phyloP scores from a whole-genome alignment of 352 stramenopile species.

The Heterotrichella gracilis region DNA sequence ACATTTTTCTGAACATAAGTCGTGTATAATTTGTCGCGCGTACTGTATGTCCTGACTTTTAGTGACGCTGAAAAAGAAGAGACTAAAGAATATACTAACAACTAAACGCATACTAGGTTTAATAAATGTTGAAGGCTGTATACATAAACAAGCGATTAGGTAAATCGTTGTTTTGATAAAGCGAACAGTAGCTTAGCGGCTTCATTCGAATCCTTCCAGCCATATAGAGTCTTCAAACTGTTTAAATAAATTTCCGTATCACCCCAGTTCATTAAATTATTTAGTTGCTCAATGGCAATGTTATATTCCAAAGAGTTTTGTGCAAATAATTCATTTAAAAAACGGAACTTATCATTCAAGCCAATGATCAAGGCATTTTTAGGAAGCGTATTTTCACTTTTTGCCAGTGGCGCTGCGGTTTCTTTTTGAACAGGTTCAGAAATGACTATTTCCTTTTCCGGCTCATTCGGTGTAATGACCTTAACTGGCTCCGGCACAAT shows the following conservation, averaged over 20 bases:
- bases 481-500: not conserved
- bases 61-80: too few relatives aligned
- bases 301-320: not conserved
- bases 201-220: not conserved
- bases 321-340: not conserved
- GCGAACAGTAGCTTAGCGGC: not conserved
- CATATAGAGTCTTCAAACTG: not conserved
- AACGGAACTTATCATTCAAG: not conserved
- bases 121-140: too few relatives aligned
- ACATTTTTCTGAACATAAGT: not conserved
- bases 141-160: not conserved
- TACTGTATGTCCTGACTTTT: not conserved
- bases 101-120: too few relatives aligned
- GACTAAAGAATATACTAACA: too few relatives aligned
- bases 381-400: too few relatives aligned
- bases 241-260: conserved; percentile 10
- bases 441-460: too few relatives aligned
- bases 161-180: not conserved
- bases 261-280: not conserved
- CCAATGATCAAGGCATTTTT: too few relatives aligned
- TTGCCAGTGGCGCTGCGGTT: too few relatives aligned
- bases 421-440: too few relatives aligned
- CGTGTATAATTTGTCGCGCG: not conserved
- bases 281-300: not conserved
- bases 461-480: not conserved